These are phyloP conservation scores for Sindora glabra DNA, from an alignment of 306 rosid genomes.

Conservation along the genomic window DNA sequence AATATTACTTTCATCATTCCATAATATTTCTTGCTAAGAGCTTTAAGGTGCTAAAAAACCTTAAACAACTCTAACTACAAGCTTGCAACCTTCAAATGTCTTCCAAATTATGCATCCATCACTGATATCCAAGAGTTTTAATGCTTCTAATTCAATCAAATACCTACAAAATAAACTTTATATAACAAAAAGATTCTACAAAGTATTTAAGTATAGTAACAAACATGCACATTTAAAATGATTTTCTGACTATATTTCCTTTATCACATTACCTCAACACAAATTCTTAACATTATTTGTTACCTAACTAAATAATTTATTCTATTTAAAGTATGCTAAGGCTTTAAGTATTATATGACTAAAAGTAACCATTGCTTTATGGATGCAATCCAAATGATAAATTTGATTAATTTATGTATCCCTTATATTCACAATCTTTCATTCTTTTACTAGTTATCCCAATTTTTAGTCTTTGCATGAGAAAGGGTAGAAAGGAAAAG, in stretches of 20 bases:
- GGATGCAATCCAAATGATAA: too few relatives aligned
- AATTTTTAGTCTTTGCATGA: too few relatives aligned
- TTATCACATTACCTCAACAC: too few relatives aligned
- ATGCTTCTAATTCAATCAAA: conserved; percentile 65
- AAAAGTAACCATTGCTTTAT: too few relatives aligned
- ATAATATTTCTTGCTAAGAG: conserved; percentile 49
- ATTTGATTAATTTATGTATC: too few relatives aligned
- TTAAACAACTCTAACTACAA: conserved; percentile 70
- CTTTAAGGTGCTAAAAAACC: conserved; percentile 70
- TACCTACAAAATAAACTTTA: conserved; percentile 39
- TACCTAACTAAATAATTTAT: too few relatives aligned
- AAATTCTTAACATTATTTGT: too few relatives aligned
- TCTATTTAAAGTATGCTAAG: too few relatives aligned
- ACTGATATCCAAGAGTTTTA: conserved; percentile 34
- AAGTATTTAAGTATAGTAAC: not conserved
- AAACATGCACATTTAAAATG: not conserved
- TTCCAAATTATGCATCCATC: conserved; percentile 28
- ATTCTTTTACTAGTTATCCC: too few relatives aligned
- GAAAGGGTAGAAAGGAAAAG: not conserved
- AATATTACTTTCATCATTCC: conserved; percentile 19
- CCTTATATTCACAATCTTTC: too few relatives aligned
- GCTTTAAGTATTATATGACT: too few relatives aligned
- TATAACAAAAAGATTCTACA: not conserved
- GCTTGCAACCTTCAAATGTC: conserved; percentile 43
- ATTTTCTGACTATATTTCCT: too few relatives aligned